These are phyloP conservation scores for Guadua angustifolia DNA, from an alignment of 176 grass and related monocot genomes.

Conservation along the genomic window DNA sequence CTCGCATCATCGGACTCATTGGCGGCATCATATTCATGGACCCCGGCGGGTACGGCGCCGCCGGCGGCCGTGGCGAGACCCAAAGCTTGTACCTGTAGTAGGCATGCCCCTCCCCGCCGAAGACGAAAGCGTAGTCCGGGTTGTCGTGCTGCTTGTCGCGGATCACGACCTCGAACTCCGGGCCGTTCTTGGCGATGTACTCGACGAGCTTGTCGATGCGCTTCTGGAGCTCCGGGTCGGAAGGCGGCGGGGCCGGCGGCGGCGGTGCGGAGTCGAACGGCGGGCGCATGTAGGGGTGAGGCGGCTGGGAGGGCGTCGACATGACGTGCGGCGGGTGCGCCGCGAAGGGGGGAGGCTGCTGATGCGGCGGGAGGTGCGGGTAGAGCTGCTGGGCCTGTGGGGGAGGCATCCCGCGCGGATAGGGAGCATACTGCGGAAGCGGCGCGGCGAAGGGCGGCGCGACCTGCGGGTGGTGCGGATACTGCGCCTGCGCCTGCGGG, in stretches of 20 bases:
- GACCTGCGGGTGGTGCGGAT: slow-evolving; percentile 62
- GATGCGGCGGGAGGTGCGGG: slow-evolving; percentile 60
- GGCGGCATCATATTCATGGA: slow-evolving; percentile 68
- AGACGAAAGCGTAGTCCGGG: slow-evolving; percentile 91
- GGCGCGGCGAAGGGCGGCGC: slow-evolving; percentile 53
- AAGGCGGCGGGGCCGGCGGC: slow-evolving; percentile 57
- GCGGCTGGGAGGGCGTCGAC: slow-evolving; percentile 44
- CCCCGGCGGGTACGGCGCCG: slow-evolving; percentile 45
- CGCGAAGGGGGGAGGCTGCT: slow-evolving; percentile 43
- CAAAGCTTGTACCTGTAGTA: slow-evolving; percentile 96
- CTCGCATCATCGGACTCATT: slow-evolving; percentile 49
- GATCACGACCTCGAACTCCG: slow-evolving; percentile 87
- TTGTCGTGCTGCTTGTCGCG: slow-evolving; percentile 97
- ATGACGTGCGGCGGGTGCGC: slow-evolving; percentile 64
- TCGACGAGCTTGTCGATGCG: slow-evolving; percentile 97
- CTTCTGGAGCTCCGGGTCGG: slow-evolving; percentile 91
- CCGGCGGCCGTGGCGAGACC: slow-evolving; percentile 47
- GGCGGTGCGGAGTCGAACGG: slow-evolving; percentile 57
- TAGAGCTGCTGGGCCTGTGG: slow-evolving; percentile 60
- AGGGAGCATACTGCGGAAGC: slow-evolving; percentile 72
- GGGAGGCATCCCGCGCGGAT: slow-evolving; percentile 58
- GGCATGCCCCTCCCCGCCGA: slow-evolving; percentile 91
- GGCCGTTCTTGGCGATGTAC: slow-evolving; percentile 92
- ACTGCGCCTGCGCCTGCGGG: slow-evolving; percentile 74
- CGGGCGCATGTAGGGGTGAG: slow-evolving; percentile 63